Evolutionary conservation across 352 stramenopile species (phyloP).

Genomic region (Phytophthora colocasiae): DNA sequence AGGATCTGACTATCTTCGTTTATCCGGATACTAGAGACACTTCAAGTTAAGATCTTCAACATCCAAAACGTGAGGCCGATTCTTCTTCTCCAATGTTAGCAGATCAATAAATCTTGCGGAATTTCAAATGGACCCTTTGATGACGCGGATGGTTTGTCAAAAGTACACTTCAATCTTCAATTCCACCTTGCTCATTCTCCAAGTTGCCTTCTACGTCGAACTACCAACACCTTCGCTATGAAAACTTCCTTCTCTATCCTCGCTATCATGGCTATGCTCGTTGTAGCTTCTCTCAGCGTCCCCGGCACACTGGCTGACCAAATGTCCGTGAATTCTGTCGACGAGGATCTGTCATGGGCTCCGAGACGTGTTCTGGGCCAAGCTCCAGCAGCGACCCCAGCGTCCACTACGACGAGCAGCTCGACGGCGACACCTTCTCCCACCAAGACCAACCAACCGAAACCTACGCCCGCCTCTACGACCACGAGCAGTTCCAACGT

Average conservation of each 20-base stretch:
- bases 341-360: slow-evolving; percentile 9
- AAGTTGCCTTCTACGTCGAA: background rate
- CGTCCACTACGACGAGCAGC: slow-evolving; percentile 9
- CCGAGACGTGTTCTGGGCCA: slow-evolving; percentile 13
- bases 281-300: slow-evolving; percentile 5
- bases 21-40: background rate
- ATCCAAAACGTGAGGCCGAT: background rate
- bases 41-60: background rate
- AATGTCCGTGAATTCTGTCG: background rate
- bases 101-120: background rate
- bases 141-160: background rate
- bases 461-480: slow-evolving; percentile 12
- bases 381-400: slow-evolving; percentile 8
- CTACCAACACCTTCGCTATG: slow-evolving; percentile 13
- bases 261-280: slow-evolving; percentile 10
- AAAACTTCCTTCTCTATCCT: slow-evolving; percentile 19
- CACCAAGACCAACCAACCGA: slow-evolving; percentile 12
- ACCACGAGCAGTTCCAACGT: slow-evolving; percentile 2
- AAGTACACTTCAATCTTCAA: background rate
- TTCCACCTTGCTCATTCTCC: background rate
- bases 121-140: background rate
- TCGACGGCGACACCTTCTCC: slow-evolving; percentile 9
- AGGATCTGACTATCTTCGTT: background rate
- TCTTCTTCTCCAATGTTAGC: background rate
- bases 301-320: slow-evolving; percentile 8